Base-by-base conservation (phyloP, 345 rosid species). In the Moringa oleifera region DNA sequence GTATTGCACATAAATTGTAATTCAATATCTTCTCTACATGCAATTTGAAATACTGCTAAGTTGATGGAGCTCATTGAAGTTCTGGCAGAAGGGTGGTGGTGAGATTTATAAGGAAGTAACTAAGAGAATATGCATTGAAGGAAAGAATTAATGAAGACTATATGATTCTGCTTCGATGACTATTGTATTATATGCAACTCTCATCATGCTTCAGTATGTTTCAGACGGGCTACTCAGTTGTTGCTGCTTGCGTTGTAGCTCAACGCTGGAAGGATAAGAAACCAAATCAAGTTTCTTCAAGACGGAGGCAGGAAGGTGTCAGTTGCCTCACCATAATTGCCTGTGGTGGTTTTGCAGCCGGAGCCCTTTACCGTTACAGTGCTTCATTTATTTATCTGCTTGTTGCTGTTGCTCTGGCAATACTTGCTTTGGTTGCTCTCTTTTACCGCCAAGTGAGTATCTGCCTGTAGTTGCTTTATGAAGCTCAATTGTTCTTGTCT, bases 141-240 rank as follows among this genome's bases (percentile, higher is more conserved):
- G 13, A 41, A 41, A 7, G 13, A 41, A 41, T 1, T 41, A 41
- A 41, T 41, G 41, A 17, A 17, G 18, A 57, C 28, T 55, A 25
- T 53, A 15, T 62, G 19, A 58, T 25, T 55, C 22, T 19, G 23
- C 57, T 49, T 24, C 13, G 25, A 61, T 25, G 31, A 53, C 23
- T 41, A 23, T 47, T 59, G 51, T 36, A 21, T 22, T 18, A 22
- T 53, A 18, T 55, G 56, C 64, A 51, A 62, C 72, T 68, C 13
- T 50, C 28, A 4, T 15, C 13, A 12, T 59, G 25, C 58, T 57
- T 54, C 69, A 55, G 41, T 12, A 41, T 78, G 70, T 74, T 79
- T 80, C 88, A 94, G 99, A 94, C 96, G 24, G 96, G 97, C 59
- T 94, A 94, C 68, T 94, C 99, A 58, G 99, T 94, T 56, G 99